Evolutionary conservation across 2,329 filamentous ascomycete genomes (phyloP), one percentile per base, ranked within the genome.

Genomic region (Alternaria incomplexa): DNA sequence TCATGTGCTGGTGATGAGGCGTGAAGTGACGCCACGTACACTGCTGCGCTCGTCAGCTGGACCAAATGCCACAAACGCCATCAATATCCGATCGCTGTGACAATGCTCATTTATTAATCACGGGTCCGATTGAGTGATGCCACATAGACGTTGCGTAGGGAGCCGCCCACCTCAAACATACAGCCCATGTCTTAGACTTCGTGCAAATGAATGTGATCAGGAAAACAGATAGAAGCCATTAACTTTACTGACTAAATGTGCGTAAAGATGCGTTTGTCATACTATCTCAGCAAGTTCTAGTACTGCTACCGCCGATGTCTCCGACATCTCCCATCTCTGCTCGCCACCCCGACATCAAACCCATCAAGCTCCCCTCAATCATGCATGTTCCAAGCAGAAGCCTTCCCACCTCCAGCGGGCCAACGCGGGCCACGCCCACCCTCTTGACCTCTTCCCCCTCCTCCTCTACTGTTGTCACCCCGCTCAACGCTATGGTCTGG

Each of bases 201-300:
- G 8, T 36, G 0, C 15, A 10, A 10, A n/a, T n/a, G 32, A 36
- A 15, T 9, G 15, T n/a, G 13, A 1, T 36, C 15, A 36, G 32
- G 1, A 3, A 3, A 36, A 15, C 15, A 36, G 15, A n/a, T n/a
- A n/a, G 32, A 9, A n/a, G 1, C 0, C 4, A n/a, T 36, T 3
- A 3, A n/a, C 8, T 36, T 8, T 9, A 36, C 32, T n/a, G 32
- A 36, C 1, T 36, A 1, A 15, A 36, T 32, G 30, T 13, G 13
- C 30, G 13, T 32, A 15, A 32, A 32, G 13, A 15, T 32, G 30
- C 30, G 30, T 8, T 15, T 15, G 13, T 32, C 13, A 32, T 15
- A 32, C 30, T 32, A 32, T 15, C 6, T 36, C 32, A 36, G 15
- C 2, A n/a, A 3, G 0, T n/a, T n/a, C 32, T 36, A n/a, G 32